These are phyloP conservation scores for Neolentinus lepideus DNA, from an alignment of 1,284 basidiomycete species.

Conservation along the genomic window DNA sequence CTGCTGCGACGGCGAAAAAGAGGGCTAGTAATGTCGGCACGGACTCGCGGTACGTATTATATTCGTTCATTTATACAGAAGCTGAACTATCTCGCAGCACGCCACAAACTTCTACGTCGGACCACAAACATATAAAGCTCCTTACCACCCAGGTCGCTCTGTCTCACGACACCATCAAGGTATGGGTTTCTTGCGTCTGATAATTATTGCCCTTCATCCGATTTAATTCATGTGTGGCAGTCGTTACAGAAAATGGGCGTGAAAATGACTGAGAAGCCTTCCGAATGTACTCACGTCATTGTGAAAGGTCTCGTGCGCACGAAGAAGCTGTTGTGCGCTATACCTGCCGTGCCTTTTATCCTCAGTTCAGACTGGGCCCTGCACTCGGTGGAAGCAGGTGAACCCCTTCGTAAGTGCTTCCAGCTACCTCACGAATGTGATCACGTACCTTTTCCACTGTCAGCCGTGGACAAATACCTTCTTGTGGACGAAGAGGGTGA, in stretches of 20 bases:
- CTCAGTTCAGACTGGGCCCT: constrained; percentile 63
- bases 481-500: constrained; percentile 58
- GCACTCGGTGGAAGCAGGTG: constrained; percentile 45
- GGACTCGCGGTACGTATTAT: not conserved
- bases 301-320: constrained; percentile 64
- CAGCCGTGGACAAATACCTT: constrained; percentile 58
- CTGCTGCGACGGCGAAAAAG: not conserved
- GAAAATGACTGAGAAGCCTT: constrained; percentile 48
- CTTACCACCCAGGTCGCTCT: constrained; percentile 57
- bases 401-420: constrained; percentile 51
- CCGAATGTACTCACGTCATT: constrained; percentile 73
- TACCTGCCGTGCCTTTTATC: constrained; percentile 54
- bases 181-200: constrained; percentile 15
- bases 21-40: not conserved
- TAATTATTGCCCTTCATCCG: constrained; percentile 2
- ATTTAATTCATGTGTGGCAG: constrained; percentile 26
- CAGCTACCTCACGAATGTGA: not conserved
- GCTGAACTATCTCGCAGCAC: not conserved
- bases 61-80: not conserved
- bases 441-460: not conserved
- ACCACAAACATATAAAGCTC: constrained; percentile 31
- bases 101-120: not conserved
- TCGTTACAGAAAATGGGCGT: constrained; percentile 55
- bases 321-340: constrained; percentile 76
- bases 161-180: constrained; percentile 47